These are phyloP conservation scores for Aspergillus sclerotioniger DNA, from an alignment of 495 filamentous ascomycete genomes.

Conservation along the genomic window DNA sequence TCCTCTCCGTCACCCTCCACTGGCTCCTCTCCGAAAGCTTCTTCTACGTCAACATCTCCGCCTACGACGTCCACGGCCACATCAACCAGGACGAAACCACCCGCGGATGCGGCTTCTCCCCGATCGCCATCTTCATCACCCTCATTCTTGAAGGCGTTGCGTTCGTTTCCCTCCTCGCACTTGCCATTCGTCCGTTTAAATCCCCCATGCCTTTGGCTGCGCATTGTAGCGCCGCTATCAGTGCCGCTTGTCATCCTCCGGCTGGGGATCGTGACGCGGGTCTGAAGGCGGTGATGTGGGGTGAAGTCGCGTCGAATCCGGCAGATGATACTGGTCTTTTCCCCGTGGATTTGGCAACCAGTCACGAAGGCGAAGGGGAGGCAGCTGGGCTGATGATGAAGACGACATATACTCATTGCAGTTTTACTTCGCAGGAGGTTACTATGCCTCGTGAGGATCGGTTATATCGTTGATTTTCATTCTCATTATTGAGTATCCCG, in stretches of 20 bases:
- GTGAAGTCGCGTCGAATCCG: neutral
- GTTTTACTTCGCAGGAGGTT: neutral
- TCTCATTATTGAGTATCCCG: too few relatives aligned
- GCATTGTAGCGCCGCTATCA: slow-evolving; percentile 31
- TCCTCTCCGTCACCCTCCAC: slow-evolving; percentile 26
- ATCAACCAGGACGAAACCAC: neutral
- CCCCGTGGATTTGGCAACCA: too few relatives aligned
- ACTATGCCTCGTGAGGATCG: neutral
- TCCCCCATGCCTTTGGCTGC: slow-evolving; percentile 29
- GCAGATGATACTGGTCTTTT: too few relatives aligned
- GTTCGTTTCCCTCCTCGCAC: slow-evolving; percentile 9
- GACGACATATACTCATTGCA: neutral
- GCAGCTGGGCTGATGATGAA: neutral
- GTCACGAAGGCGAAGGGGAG: neutral
- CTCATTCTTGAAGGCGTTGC: slow-evolving; percentile 17
- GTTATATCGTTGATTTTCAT: neutral
- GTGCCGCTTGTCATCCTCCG: slow-evolving; percentile 20
- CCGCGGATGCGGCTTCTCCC: slow-evolving; percentile 24
- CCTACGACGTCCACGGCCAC: slow-evolving; percentile 1
- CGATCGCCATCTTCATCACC: slow-evolving; percentile 23
- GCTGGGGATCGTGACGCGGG: neutral
- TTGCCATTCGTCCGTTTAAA: slow-evolving; percentile 19
- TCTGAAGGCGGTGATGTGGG: slow-evolving; percentile 2
- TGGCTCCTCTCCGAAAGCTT: slow-evolving; percentile 42
- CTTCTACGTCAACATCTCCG: slow-evolving; percentile 21